Percentiles rank a stretch among this genome's conserved stretches.
These are phyloP conservation scores for Macrotyloma uniflorum DNA, from an alignment of 306 rosid genomes.

Conservation along the genomic window DNA sequence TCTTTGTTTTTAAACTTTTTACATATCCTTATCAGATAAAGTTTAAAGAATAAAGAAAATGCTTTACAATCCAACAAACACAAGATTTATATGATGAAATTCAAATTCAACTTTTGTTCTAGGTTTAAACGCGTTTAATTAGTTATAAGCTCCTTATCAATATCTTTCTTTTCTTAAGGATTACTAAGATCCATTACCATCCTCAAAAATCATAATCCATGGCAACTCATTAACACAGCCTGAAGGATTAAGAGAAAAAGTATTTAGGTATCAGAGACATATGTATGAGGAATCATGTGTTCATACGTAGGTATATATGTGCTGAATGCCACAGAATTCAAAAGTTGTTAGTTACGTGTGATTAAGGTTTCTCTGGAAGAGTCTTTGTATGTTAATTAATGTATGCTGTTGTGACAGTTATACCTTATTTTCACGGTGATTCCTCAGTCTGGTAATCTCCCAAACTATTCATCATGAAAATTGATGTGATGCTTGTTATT, in stretches of 20 bases:
- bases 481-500: constrained; percentile 24
- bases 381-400: neutral
- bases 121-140: neutral
- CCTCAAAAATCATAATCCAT: too few species aligned
- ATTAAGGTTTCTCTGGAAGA: constrained; percentile 24
- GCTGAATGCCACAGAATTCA: neutral
- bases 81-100: neutral
- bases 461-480: constrained; percentile 15
- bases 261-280: neutral
- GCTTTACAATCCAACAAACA: neutral
- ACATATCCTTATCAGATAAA: neutral
- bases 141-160: neutral
- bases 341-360: constrained; percentile 26
- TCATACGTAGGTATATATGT: neutral
- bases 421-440: constrained; percentile 22
- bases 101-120: constrained; percentile 5
- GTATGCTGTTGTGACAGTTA: constrained; percentile 18
- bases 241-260: too few species aligned
- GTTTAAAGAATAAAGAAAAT: neutral
- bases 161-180: too few species aligned
- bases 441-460: constrained; percentile 1
- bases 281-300: neutral
- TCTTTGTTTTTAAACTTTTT: neutral
- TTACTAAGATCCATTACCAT: too few species aligned
- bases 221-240: too few species aligned